Evolutionary conservation across 108 stramenopile species (phyloP).

Genomic region (Epithemia pelagica): DNA sequence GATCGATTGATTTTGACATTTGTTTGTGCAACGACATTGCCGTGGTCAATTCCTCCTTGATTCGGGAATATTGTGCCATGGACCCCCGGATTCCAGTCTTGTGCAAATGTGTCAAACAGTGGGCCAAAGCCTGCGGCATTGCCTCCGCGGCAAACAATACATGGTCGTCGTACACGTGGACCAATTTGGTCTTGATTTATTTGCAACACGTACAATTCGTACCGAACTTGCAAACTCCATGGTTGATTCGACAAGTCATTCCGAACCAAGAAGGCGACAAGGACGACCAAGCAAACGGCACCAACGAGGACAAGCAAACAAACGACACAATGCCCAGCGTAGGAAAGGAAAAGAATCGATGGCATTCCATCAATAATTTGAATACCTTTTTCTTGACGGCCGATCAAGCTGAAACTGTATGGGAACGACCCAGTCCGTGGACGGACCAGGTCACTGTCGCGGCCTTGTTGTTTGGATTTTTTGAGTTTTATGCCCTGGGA

Average conservation of each 20-base stretch:
- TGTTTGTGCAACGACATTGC: slow-evolving; percentile 86
- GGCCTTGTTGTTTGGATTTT: slow-evolving; percentile 65
- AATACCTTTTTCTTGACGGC: slow-evolving; percentile 44
- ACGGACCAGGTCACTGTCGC: slow-evolving; percentile 27
- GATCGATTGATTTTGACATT: slow-evolving; percentile 62
- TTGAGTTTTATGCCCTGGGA: slow-evolving; percentile 57
- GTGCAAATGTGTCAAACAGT: slow-evolving; percentile 71
- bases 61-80: slow-evolving; percentile 71
- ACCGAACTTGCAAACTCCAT: slow-evolving; percentile 55
- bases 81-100: slow-evolving; percentile 49
- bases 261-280: too few species aligned
- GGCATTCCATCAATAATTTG: slow-evolving; percentile 59
- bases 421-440: slow-evolving; percentile 30
- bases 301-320: slow-evolving; percentile 21
- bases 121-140: slow-evolving; percentile 49
- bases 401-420: slow-evolving; percentile 27
- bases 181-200: slow-evolving; percentile 74
- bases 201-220: slow-evolving; percentile 66
- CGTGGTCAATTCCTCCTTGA: slow-evolving; percentile 61
- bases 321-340: background rate
- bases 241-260: slow-evolving; percentile 13
- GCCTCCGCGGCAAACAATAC: slow-evolving; percentile 57
- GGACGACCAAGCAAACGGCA: slow-evolving; percentile 29
- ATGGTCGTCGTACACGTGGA: slow-evolving; percentile 71
- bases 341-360: slow-evolving; percentile 22